Evolutionary conservation across 208 protist genomes (phyloP).

Genomic region (Acanthamoeba divionensis): DNA sequence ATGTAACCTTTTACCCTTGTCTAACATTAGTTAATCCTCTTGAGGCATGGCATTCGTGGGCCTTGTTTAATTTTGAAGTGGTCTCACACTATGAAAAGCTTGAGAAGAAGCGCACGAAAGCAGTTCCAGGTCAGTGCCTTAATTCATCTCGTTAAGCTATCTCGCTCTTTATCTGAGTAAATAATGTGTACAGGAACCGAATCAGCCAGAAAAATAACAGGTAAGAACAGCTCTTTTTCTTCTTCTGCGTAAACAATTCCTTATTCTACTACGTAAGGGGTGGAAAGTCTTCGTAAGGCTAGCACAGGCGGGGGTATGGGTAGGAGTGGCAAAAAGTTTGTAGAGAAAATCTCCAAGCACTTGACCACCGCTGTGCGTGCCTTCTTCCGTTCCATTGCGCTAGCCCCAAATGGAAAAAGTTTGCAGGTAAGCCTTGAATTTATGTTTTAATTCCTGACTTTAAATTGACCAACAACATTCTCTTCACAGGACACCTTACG

Average conservation of each 20-base stretch:
- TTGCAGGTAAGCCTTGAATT: constrained; percentile 9
- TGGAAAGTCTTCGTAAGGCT: no score
- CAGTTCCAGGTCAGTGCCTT: no score
- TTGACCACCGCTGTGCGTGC: background rate
- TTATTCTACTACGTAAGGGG: no score
- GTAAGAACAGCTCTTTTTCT: no score
- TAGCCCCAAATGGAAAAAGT: constrained; percentile 62
- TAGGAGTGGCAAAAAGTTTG: no score
- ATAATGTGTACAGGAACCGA: no score
- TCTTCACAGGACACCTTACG: constrained; percentile 95
- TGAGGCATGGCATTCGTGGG: constrained; percentile 36
- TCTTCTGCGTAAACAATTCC: no score
- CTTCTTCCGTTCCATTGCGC: constrained; percentile 94
- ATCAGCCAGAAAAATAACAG: no score
- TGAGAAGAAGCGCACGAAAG: background rate
- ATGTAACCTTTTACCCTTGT: background rate
- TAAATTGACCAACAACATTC: constrained; percentile 62
- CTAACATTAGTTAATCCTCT: background rate
- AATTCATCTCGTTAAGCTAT: no score
- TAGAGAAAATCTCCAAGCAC: background rate
- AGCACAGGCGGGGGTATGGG: no score
- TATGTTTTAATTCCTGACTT: no score
- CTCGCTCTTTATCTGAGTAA: no score
- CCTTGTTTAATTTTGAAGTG: constrained; percentile 47
- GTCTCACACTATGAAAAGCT: constrained; percentile 28